These are phyloP conservation scores for Aschersonia sp. DNA, from an alignment of 2,329 filamentous ascomycete genomes.

Conservation along the genomic window DNA sequence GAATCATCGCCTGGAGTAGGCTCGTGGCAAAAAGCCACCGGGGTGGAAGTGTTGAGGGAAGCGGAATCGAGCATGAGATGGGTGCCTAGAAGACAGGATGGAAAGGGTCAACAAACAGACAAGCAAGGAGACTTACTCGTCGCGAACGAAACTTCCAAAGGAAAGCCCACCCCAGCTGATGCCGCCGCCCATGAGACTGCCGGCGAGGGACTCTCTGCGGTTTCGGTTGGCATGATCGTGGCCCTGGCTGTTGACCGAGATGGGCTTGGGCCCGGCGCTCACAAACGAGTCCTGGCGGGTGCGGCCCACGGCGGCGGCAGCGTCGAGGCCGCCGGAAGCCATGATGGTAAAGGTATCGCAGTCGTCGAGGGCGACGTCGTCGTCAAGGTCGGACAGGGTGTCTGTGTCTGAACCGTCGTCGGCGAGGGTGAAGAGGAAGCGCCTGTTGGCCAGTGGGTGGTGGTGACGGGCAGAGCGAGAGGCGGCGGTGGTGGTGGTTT, in stretches of 20 bases:
- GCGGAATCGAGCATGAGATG: too few species aligned
- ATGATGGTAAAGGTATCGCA: conserved; percentile 32
- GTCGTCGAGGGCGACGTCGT: conserved; percentile 6
- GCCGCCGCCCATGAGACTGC: conserved; percentile 52
- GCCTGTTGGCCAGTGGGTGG: too few species aligned
- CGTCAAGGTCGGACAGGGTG: too few species aligned
- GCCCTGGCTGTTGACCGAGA: conserved; percentile 50
- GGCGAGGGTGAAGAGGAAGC: too few species aligned
- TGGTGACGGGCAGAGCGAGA: conserved; percentile 2
- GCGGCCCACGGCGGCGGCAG: conserved; percentile 38
- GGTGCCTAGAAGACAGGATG: background rate
- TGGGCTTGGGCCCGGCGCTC: conserved; percentile 50
- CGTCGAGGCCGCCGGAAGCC: conserved; percentile 45
- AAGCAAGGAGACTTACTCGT: conserved; percentile 60
- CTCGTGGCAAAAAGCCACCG: too few species aligned
- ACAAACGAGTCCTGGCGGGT: conserved; percentile 51
- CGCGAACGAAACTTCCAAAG: conserved; percentile 89
- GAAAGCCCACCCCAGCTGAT: conserved; percentile 97
- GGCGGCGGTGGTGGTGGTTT: conserved; percentile 5
- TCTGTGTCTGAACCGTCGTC: too few species aligned
- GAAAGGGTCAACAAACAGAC: background rate
- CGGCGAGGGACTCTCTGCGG: conserved; percentile 47
- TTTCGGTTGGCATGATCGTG: conserved; percentile 41
- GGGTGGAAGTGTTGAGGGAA: too few species aligned
- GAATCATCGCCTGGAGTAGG: too few species aligned